These are phyloP conservation scores for Prunus persica DNA, from an alignment of 306 rosid genomes.

Conservation along the genomic window Prunus_persica_NCBIv2 NC_034009.1:45527001-45527500, in stretches of 20 bases:
- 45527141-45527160: background rate
- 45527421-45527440: background rate
- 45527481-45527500: no score
- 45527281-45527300: conserved; percentile 74
- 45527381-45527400: background rate
- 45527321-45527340: conserved; percentile 69
- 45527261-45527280: conserved; percentile 71
- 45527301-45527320: conserved; percentile 93
- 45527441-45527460: no score
- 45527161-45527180: conserved; percentile 56
- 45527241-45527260: conserved; percentile 88
- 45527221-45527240: conserved; percentile 91
- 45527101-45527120: background rate
- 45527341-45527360: conserved; percentile 37
- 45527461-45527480: no score
- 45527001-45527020: conserved; percentile 69
- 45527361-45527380: conserved; percentile 17
- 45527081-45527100: background rate
- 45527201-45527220: conserved; percentile 77
- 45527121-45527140: background rate
- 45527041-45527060: conserved; percentile 76
- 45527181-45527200: conserved; percentile 72
- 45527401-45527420: background rate
- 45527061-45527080: conserved; percentile 14
- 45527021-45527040: conserved; percentile 98